Evolutionary conservation across 2,329 filamentous ascomycete genomes (phyloP).

Genomic region (Acrocalymma vagum): DNA sequence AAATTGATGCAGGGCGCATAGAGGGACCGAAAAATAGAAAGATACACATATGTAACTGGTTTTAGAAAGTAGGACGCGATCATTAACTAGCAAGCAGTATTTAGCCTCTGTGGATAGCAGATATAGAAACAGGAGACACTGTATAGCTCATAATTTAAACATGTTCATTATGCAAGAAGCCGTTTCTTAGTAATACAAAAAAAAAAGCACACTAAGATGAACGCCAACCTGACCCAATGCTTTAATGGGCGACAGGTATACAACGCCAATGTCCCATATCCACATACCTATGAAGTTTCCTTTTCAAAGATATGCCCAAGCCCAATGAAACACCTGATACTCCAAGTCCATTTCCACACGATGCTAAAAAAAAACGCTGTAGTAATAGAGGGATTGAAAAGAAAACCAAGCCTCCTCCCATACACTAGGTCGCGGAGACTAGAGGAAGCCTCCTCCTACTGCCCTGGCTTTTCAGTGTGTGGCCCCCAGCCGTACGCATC

Average conservation of each 20-base stretch:
- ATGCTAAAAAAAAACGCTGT: neutral
- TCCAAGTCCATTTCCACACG: neutral
- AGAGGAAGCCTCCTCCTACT: constrained; percentile 32
- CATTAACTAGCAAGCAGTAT: no score
- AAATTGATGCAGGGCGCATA: no score
- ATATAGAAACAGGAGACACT: no score
- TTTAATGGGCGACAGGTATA: constrained; percentile 12
- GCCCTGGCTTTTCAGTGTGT: constrained; percentile 19
- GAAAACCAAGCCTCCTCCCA: neutral
- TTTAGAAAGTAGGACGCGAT: no score
- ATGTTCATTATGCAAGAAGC: no score
- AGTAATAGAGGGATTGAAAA: neutral
- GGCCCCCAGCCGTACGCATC: constrained; percentile 38
- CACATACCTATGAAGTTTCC: neutral
- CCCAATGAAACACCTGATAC: constrained; percentile 1
- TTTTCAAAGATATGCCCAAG: neutral
- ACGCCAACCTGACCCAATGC: constrained; percentile 11
- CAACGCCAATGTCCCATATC: neutral
- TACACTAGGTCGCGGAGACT: constrained; percentile 34
- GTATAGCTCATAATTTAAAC: no score
- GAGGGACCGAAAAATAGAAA: no score
- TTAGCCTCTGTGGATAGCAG: no score
- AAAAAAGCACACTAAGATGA: no score
- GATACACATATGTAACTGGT: no score
- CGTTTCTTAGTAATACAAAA: neutral